Base-by-base conservation (phyloP, 306 rosid genomes). In the Acacia acuminata region DNA sequence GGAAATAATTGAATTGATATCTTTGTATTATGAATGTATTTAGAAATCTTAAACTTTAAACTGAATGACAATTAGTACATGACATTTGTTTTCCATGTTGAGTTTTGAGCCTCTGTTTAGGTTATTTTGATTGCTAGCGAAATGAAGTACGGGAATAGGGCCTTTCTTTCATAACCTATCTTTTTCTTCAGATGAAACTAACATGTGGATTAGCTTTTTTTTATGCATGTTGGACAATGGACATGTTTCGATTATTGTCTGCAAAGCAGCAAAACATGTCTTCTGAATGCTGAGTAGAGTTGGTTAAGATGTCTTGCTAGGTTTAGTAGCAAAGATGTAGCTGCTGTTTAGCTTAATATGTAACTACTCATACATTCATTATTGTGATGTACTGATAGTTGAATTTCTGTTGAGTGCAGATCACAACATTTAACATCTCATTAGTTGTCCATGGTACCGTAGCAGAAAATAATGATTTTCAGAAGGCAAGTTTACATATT, bases 401-500 rank as follows among this genome's bases (percentile, higher is more conserved):
- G 38, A 63, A 27, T 27, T 63, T 63, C 69, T 63, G 19, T 40
- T 79, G 65, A 44, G 73, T 87, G 87, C 96, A 95, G 99, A 75
- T 95, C 84, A 90, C 96, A 11, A 93, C 99, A 25, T 95, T 95
- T 80, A 84, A 93, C 91, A 95, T 95, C 84, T 95, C 99, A 74
- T 73, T 87, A 68, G 99, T 95, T 68, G 94, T 90, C 40, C 99
- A 95, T 69, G 99, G 98, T 72, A 95, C 97, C n/a, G 47, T 89
- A 55, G 94, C 99, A 2, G 99, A 95, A 84, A 90, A 89, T 77
- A 73, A 72, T 77, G 97, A 95, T 86, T 95, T 95, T 89, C 88
- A 90, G 86, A 89, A 89, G 99, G 99, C 93, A 95, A 84, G 64
- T 81, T 79, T 67, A 56, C 58, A 60, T 30, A 43, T 34, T 78